Base-by-base conservation (phyloP, 2,329 filamentous ascomycete genomes). In the Colletotrichum destructivum region DNA sequence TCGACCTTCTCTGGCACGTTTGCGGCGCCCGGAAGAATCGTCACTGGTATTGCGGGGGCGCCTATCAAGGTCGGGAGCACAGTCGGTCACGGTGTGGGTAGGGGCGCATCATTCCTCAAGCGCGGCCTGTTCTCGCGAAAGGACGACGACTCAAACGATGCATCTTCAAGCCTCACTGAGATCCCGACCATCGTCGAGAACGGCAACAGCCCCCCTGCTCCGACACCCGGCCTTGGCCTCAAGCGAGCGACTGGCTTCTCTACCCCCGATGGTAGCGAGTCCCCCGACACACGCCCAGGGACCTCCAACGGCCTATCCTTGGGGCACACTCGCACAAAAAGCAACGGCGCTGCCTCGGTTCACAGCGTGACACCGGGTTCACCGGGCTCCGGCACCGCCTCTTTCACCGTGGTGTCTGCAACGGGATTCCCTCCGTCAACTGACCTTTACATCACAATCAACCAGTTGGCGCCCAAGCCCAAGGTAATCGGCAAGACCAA, bases 1-100 rank as follows among this genome's bases (percentile, higher is more conserved):
- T 95, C 95, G 0, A 98, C 96, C 1, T 98, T 99, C 84, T 92
- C 92, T 0, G 95, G 95, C 42, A 97, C 95, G 1, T 98, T 98
- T 80, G 92, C 92, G 6, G 88, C 91, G 1, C 94, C 96, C 38
- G 94, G 94, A 59, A 95, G 95, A 82, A 95, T 99, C 71, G 93
- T 98, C 70, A 93, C 91, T 15, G 90, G 91, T 74, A 91, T 93
- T 63, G 91, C 90, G 38, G 96, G 96, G 47, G 96, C 92, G 21
- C 97, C 96, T n/a, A 92, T 99, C 82, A 98, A 98, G 84, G 95
- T 94, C 47, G 92, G 89, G 16, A 91, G 89, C 2, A 88, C 84
- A 23, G 90, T 94, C 2, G 92, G 92, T 26, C 93, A 94, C 70
- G 92, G 93, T 47, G 94, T 98, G 44, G 91, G 94, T 74, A 97